A percentile compares a stretch with the other conserved stretches of the same genome.
phyloP scores from a whole-genome alignment of 306 rosid genomes.

The Vachellia collinsii region DNA sequence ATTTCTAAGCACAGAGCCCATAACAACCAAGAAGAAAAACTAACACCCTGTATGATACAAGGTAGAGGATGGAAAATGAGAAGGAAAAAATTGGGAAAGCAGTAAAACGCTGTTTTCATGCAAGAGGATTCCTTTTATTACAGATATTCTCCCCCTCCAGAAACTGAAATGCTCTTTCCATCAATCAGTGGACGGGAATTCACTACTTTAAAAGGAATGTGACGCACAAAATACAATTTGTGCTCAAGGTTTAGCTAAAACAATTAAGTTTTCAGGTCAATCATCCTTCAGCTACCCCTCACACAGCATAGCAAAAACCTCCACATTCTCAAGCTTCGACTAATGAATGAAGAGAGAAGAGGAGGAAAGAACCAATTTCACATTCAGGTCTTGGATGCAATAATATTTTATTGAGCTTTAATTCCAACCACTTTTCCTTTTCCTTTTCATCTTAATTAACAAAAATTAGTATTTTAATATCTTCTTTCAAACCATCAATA shows the following conservation, averaged over 20 bases:
- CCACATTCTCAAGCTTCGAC: background rate
- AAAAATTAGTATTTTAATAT: background rate
- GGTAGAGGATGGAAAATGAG: background rate
- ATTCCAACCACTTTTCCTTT: background rate
- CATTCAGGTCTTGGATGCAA: background rate
- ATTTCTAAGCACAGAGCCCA: constrained; percentile 12
- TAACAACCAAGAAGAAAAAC: background rate
- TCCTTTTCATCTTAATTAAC: background rate
- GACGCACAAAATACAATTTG: background rate
- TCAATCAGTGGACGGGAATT: background rate
- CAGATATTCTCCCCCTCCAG: background rate
- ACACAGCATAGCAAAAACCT: background rate
- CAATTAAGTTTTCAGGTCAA: background rate
- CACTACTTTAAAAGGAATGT: background rate
- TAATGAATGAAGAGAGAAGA: background rate
- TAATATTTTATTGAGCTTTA: background rate
- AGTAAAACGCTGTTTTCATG: background rate
- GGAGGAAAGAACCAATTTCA: background rate
- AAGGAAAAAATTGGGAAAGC: background rate
- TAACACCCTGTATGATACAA: background rate
- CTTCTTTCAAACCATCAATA: background rate
- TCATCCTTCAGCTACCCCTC: background rate
- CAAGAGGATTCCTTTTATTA: background rate
- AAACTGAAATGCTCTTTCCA: background rate
- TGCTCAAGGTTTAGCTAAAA: background rate